Evolutionary conservation across 139 green algal species (phyloP).

Genomic region (Astrephomene gubernaculifera): DNA sequence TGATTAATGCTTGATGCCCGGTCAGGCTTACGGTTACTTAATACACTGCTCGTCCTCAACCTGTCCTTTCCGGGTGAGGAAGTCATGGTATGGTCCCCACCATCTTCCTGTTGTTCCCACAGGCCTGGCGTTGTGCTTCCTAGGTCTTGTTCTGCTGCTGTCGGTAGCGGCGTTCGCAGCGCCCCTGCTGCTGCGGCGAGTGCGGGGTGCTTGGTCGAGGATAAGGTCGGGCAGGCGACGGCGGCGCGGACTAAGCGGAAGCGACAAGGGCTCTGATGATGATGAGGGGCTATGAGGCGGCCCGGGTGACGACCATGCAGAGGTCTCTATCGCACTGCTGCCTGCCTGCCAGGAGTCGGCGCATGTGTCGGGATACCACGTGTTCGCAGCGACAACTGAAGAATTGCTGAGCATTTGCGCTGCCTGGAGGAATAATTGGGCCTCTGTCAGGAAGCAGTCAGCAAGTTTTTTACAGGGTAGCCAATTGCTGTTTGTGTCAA

Average conservation of each 20-base stretch:
- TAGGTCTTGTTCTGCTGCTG: conserved; percentile 8
- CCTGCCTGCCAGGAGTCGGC: too few species aligned
- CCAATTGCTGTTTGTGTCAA: too few species aligned
- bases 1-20: not conserved
- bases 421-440: too few species aligned
- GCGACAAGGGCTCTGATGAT: not conserved
- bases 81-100: not conserved
- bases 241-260: not conserved
- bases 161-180: not conserved
- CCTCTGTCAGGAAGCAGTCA: too few species aligned
- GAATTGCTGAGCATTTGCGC: too few species aligned
- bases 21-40: not conserved
- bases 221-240: not conserved
- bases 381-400: too few species aligned
- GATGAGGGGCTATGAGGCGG: too few species aligned
- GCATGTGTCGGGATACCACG: too few species aligned
- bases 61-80: not conserved
- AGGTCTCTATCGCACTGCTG: too few species aligned
- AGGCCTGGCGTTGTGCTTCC: conserved; percentile 43
- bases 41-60: not conserved
- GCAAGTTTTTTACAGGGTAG: too few species aligned
- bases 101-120: not conserved
- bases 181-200: not conserved
- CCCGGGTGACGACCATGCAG: too few species aligned
- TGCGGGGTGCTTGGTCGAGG: not conserved